Base-by-base conservation (phyloP, 2,329 filamentous ascomycete genomes). In the Leptographium flavum region DNA sequence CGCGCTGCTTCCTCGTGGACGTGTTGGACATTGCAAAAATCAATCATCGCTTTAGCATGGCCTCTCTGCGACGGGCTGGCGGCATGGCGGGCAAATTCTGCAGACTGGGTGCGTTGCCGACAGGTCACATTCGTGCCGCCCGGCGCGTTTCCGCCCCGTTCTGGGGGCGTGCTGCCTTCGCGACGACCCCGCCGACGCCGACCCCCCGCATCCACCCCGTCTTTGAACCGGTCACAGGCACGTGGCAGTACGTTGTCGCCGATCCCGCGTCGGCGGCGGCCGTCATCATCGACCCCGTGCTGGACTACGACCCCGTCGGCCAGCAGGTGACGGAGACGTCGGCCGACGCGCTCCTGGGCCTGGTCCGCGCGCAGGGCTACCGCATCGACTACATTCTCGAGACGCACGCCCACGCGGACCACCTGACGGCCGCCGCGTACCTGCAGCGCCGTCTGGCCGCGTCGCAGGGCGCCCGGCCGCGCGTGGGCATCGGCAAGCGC, bases 391-490 rank as follows among this genome's bases (percentile, higher is more conserved):
- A 57, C 35, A 73, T 82, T 17, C 63, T 81, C 3, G 78, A 82
- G 51, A 81, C 78, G 0, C 77, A 82, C 54, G 69, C 65, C 0
- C 73, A 79, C 49, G 74, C 74, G 4, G 73, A 81, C 45, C 75
- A 81, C 48, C 50, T 80, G 0, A 80, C 74, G 1, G 70, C 77
- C 0, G 65, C 76, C 0, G 64, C 65, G 4, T 81, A 80, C 53
- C 63, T 82, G 0, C 73, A 77, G 52, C 56, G 57, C 0, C 56
- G 54, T 2, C 61, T 79, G 0, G 50, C 55, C 0, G 48, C 60
- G 8, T 43, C 45, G 0, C 63, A 69, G 37, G 60, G 56, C 19
- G 28, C 38, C 0, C 30, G 47, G 1, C 68, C 72, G 0, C 50
- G 53, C 0, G 68, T 79, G 5, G 65, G 71, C n/a, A 77, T 78